phyloP scores from a whole-genome alignment of 2,329 filamentous ascomycete species.

The Mycosphaerelloides madeirae region DNA sequence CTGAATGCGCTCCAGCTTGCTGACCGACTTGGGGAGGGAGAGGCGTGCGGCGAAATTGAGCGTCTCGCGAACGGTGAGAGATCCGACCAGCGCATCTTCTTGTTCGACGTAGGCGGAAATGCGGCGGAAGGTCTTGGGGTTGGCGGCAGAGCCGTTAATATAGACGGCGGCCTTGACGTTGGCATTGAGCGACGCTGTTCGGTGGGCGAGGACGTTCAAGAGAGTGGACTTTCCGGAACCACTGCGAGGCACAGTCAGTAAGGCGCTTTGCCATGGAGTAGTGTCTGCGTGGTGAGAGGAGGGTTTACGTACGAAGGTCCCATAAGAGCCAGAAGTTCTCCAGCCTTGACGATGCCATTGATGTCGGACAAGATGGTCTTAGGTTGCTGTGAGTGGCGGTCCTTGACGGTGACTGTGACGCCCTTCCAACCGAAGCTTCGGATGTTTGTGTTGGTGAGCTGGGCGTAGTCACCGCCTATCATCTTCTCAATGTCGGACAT shows the following conservation, averaged over 20 bases:
- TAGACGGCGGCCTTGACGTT: conserved; percentile 51
- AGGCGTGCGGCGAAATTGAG: conserved; percentile 72
- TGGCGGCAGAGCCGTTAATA: conserved; percentile 58
- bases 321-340: conserved; percentile 75
- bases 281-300: background rate
- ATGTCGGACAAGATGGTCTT: conserved; percentile 61
- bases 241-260: conserved; percentile 27
- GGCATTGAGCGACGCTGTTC: conserved; percentile 51
- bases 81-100: conserved; percentile 77
- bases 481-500: conserved; percentile 47
- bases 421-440: conserved; percentile 61
- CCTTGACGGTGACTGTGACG: conserved; percentile 67
- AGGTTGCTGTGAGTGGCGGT: conserved; percentile 59
- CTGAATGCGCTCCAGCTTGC: conserved; percentile 54
- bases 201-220: conserved; percentile 70
- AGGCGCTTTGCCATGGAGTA: background rate
- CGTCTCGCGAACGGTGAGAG: conserved; percentile 74
- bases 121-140: conserved; percentile 54
- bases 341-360: conserved; percentile 61
- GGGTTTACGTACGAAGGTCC: conserved; percentile 55
- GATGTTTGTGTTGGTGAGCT: conserved; percentile 61
- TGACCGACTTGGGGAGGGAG: conserved; percentile 48
- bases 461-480: conserved; percentile 42
- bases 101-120: conserved; percentile 80
- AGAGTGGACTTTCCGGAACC: conserved; percentile 76